phyloP scores from a whole-genome alignment of 192 early-diverging fungal genomes.

The Piromyces sp. region DNA sequence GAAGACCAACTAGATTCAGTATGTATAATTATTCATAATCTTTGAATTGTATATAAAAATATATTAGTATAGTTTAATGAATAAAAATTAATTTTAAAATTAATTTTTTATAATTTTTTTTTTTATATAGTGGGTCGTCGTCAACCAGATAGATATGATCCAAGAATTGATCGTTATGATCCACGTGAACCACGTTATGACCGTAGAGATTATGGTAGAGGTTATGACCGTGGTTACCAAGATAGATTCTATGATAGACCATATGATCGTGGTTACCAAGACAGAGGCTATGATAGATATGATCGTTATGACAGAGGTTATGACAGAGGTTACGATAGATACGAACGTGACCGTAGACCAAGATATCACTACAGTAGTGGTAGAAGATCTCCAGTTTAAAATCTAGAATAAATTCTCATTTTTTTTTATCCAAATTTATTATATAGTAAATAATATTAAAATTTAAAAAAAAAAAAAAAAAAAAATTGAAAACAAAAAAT shows the following conservation, averaged over 20 bases:
- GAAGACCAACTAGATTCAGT: background rate
- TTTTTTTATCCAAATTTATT: background rate
- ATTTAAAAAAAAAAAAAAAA: too few relatives aligned
- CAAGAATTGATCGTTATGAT: background rate
- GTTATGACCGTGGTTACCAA: background rate
- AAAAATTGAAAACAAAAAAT: too few relatives aligned
- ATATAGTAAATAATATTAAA: too few relatives aligned
- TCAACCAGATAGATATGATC: background rate
- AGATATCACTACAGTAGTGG: background rate
- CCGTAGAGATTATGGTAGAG: background rate
- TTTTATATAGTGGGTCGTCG: background rate
- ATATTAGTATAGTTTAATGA: too few relatives aligned
- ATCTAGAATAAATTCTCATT: background rate
- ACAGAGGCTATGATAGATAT: background rate
- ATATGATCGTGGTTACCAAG: background rate
- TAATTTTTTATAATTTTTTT: too few relatives aligned
- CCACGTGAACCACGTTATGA: background rate
- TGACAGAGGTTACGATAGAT: background rate
- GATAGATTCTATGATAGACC: background rate
- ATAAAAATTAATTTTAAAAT: too few relatives aligned
- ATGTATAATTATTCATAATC: too few relatives aligned
- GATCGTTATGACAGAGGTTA: background rate
- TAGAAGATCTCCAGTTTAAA: background rate
- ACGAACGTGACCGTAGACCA: background rate
- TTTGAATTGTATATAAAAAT: too few relatives aligned